Base-by-base conservation (phyloP, 1,284 basidiomycete species). In the Stygiomarasmius scandens region DNA sequence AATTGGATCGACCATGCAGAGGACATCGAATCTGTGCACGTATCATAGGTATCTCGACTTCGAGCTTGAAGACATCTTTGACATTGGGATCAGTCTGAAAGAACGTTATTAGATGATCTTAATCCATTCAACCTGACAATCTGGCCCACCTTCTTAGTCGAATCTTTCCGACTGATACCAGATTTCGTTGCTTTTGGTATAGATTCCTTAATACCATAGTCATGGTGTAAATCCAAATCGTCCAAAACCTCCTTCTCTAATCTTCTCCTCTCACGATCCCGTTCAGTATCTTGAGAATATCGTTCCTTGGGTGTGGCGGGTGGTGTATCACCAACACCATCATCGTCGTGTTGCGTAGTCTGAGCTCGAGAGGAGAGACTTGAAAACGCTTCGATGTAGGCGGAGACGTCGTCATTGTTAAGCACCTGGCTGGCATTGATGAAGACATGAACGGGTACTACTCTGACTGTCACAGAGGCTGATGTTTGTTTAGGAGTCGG, bases 401-500 rank as follows among this genome's bases (percentile, higher is more conserved):
- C 61, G 32, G 79, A 54, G 1, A 75, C 62, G 34, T 73, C 71
- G 44, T 64, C 78, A 54, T 63, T 75, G 54, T 69, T 77, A 63
- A 75, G 73, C 49, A 71, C 74, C 63, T 67, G 68, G 34, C 77
- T 82, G n/a, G 92, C 73, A 67, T 95, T 92, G 29, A 91, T 56
- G 66, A 93, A 92, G 12, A 90, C 46, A 65, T 93, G 92, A 5
- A 93, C 64, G 1, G 92, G 86, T 1, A 77, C 74, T 4, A 89
- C 56, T 19, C 74, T 67, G 44, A 83, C 61, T 27, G 78, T 73
- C 6, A 81, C 54, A 10, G 38, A 41, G 16, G 38, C 16, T 16
- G 38, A 41, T 71, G 64, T 41, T 49, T 55, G 16, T 54, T 53
- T n/a, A 49, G 45, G 52, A 27, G 46, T 29, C 38, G 44, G 50